phyloP scores from a whole-genome alignment of 768 basidiomycete species.

The Sarcodon aspratus region DNA sequence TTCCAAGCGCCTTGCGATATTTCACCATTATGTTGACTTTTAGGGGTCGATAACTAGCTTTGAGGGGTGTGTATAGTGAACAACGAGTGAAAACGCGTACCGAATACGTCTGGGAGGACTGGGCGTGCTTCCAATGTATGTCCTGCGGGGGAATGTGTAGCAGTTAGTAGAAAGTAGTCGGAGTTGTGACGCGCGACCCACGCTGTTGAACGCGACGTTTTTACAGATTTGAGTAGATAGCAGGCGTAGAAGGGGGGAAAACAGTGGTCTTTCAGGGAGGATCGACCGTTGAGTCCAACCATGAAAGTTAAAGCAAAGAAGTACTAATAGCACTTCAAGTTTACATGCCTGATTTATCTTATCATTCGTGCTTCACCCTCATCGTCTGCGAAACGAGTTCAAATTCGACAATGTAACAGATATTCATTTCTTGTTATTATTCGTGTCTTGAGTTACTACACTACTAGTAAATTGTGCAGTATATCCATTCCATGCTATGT shows the following conservation, averaged over 20 bases:
- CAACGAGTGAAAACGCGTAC: slow-evolving; percentile 17
- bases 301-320: no score
- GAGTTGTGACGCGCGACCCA: slow-evolving; percentile 7
- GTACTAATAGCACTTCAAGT: no score
- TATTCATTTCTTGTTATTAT: no score
- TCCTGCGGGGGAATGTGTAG: slow-evolving; percentile 24
- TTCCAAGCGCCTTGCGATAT: slow-evolving; percentile 59
- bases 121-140: slow-evolving; percentile 70
- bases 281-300: not conserved
- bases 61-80: not conserved
- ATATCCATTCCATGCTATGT: no score
- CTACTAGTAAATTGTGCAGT: no score
- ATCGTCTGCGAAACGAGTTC: no score
- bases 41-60: not conserved
- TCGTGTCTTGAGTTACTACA: no score
- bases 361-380: no score
- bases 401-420: no score
- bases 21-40: slow-evolving; percentile 75
- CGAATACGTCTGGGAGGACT: slow-evolving; percentile 55
- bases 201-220: slow-evolving; percentile 37
- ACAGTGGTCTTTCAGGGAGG: slow-evolving; percentile 20
- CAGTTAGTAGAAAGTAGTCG: not conserved
- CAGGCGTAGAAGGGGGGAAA: slow-evolving; percentile 73
- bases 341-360: no score
- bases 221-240: slow-evolving; percentile 65